Base-by-base conservation (phyloP, 2,329 filamentous ascomycete species). In the Cercospora beticola region DNA sequence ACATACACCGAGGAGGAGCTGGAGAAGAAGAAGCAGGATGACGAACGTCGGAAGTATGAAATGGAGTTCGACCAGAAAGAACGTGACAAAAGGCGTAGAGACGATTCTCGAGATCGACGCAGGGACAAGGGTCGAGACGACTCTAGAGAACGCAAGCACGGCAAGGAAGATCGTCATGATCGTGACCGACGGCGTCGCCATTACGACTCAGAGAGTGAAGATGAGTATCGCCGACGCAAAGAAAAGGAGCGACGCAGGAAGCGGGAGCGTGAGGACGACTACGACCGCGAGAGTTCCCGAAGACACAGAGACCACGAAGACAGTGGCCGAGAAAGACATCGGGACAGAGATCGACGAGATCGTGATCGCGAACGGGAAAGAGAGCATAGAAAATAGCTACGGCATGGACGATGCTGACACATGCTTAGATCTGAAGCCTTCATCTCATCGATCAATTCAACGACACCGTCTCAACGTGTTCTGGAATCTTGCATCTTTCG, bases 1-100 rank as follows among this genome's bases (percentile, higher is more conserved):
- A 81, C 84, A 62, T 82, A 89, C 43, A 88, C 86, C 0, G 87
- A 90, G 77, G 86, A 89, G 66, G 88, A 90, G 74, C 78, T 89
- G 16, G 83, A 86, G 72, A 72, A 74, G 70, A 74, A 74, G 67
- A 71, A 74, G 59, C 79, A 78, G 67, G 79, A 83, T 71, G 78
- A 85, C 59, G 85, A 86, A 74, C 80, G 83, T 52, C 79, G 84
- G 67, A 83, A 84, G 62, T 76, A 81, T 58, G 77, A 82, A 57
- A 74, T 77, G 18, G 81, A 81, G 49, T 79, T 82, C 69, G 79
- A 81, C 46, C 74, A 75, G 40, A 79, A 79, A 36, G 78, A 82
- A 62, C 78, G 79, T 61, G 79, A 74, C 62, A 69, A 73, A 46
- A 65, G 69, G 73, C 61, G 64, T 28, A 61, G 68, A 54, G 63